Conservation (phyloP, 2,329 filamentous ascomycete species). For the Fusarium udum region DNA sequence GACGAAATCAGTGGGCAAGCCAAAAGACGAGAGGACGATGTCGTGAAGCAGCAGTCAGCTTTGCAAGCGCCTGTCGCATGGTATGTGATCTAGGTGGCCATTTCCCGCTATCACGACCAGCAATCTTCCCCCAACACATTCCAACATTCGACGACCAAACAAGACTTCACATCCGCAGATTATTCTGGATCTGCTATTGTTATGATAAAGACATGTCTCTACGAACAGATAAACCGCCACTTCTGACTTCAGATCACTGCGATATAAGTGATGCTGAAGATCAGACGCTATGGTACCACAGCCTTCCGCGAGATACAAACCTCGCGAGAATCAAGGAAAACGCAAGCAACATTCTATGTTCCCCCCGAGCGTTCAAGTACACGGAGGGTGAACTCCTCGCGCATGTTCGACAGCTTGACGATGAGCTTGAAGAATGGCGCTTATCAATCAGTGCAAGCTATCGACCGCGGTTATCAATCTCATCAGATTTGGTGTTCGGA, state of each 20-base stretch:
- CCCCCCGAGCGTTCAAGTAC: conserved; percentile 22
- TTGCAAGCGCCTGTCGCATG: conserved; percentile 23
- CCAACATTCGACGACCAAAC: conserved; percentile 16
- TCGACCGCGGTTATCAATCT: conserved; percentile 23
- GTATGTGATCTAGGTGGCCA: conserved; percentile 25
- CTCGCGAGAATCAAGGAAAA: conserved; percentile 31
- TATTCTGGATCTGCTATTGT: conserved; percentile 28
- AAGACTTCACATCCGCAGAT: not conserved
- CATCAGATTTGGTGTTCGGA: not conserved
- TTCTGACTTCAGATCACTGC: conserved; percentile 17
- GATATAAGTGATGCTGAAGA: conserved; percentile 23
- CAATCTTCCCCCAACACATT: conserved; percentile 20
- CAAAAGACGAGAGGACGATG: conserved; percentile 21
- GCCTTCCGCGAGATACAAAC: conserved; percentile 19
- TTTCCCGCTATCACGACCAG: conserved; percentile 7
- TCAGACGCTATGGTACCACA: not conserved
- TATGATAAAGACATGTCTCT: conserved; percentile 18
- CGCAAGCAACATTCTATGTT: conserved; percentile 19
- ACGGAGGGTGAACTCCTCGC: conserved; percentile 39
- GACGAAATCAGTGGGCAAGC: not conserved
- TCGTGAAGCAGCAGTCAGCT: conserved; percentile 17
- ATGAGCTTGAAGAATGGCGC: conserved; percentile 48
- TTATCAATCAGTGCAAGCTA: conserved; percentile 36
- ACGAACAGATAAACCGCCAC: conserved; percentile 7
- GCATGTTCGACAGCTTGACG: conserved; percentile 43